These are phyloP conservation scores for Marasmius oreades DNA, from an alignment of 1,284 basidiomycete genomes.

Conservation along the genomic window DNA sequence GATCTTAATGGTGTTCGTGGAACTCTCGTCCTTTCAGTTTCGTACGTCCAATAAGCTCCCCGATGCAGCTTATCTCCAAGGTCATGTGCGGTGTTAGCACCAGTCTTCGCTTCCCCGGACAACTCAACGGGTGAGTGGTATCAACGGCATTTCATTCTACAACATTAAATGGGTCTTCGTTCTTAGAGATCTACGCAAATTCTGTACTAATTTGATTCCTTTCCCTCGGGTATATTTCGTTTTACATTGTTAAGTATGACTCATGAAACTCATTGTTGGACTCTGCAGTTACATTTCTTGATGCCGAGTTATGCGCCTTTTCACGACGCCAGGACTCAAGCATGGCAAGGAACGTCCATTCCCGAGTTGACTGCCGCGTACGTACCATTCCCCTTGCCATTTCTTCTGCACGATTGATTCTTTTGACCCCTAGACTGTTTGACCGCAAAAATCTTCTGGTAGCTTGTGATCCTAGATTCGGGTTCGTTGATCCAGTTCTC, in stretches of 20 bases:
- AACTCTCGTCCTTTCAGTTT: slow-evolving; percentile 16
- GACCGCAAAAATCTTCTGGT: slow-evolving; percentile 79
- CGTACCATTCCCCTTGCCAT: slow-evolving; percentile 16
- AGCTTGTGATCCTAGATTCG: slow-evolving; percentile 80
- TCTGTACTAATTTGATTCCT: slow-evolving; percentile 90
- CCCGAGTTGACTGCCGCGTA: slow-evolving; percentile 70
- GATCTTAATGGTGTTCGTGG: slow-evolving; percentile 74
- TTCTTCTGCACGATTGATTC: background rate
- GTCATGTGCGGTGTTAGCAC: slow-evolving; percentile 92
- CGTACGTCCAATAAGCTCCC: slow-evolving; percentile 3
- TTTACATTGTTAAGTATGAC: background rate
- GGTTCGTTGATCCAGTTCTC: slow-evolving; percentile 40
- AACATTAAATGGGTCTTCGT: slow-evolving; percentile 2
- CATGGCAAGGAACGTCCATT: slow-evolving; percentile 63
- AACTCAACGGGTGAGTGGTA: slow-evolving; percentile 73
- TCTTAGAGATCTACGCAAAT: slow-evolving; percentile 85
- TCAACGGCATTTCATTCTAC: background rate
- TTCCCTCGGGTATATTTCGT: slow-evolving; percentile 72
- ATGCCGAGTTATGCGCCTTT: slow-evolving; percentile 88
- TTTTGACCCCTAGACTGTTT: slow-evolving; percentile 61
- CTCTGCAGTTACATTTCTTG: slow-evolving; percentile 78
- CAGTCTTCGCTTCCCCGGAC: slow-evolving; percentile 90
- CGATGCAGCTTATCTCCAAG: slow-evolving; percentile 63
- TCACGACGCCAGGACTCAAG: slow-evolving; percentile 55
- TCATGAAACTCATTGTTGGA: background rate